Base-by-base conservation (phyloP, 2,329 filamentous ascomycete genomes). In the Aspergillus oerlinghausenensis region DNA sequence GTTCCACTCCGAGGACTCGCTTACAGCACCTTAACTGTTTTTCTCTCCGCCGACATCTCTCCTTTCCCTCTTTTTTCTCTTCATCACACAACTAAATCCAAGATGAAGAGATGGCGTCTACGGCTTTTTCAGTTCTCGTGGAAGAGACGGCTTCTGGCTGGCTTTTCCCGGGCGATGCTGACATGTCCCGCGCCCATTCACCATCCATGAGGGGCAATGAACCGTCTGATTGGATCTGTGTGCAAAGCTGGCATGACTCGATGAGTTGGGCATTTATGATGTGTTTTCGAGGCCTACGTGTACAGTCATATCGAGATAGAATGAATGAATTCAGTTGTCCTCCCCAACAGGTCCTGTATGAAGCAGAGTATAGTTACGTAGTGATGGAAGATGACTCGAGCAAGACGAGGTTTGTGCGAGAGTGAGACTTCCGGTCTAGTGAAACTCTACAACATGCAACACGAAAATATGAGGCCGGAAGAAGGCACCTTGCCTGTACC, bases 1-100 rank as follows among this genome's bases (percentile, higher is more conserved):
- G 32, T 51, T 63, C 60, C 62, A 35, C 19, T 19, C 29, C 58
- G 51, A 55, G 51, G 17, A 19, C 42, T 45, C 28, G 40, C 26
- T 26, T 54, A 29, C 28, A 4, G 3, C 17, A 14, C 6, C 25
- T 6, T 7, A 26, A 26, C 10, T 23, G 28, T 32, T 38, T 49
- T 50, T 50, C 21, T 45, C 21, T 19, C 40, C n/a, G 21, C 23
- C 19, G 28, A 10, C 32, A 38, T 17, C 51, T 59, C 55, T 38
- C 57, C 43, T 60, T 45, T 23, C 48, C 59, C 51, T 51, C 60
- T 62, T 63, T 52, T 52, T 59, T 66, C 63, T 66, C 61, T 63
- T 70, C 67, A 63, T 73, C 70, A 73, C 70, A 73, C 70, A 73
- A 73, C 70, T 73, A 73, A 72, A 71, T 72, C 70, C 70, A 73